phyloP scores from a whole-genome alignment of 202 grass and related monocot genomes.

The Zoysia matrella region DNA sequence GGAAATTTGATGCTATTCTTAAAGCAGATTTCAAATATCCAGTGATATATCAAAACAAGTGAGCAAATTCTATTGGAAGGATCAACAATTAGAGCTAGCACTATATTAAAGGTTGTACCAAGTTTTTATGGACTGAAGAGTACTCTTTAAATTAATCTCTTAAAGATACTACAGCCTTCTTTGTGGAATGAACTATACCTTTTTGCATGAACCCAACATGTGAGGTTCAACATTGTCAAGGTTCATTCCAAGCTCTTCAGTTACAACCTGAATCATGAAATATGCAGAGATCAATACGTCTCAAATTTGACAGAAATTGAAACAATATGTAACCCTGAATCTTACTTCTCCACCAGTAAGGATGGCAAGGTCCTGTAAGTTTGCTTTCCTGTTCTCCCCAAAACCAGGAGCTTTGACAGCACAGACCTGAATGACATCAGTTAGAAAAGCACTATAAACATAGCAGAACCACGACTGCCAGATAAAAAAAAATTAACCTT shows the following conservation, averaged over 20 bases:
- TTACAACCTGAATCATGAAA: constrained; percentile 65
- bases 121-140: not conserved
- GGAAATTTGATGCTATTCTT: not conserved
- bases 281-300: constrained; percentile 5
- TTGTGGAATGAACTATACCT: constrained; percentile 52
- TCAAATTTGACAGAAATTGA: not conserved
- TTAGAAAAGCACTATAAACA: constrained; percentile 21
- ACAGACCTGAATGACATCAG: not conserved
- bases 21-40: not conserved
- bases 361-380: constrained; percentile 87
- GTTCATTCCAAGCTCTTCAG: constrained; percentile 96
- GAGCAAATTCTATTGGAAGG: not conserved
- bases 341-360: constrained; percentile 91
- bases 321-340: not conserved
- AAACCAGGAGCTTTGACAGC: too few species aligned
- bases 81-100: not conserved
- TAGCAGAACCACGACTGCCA: constrained; percentile 5
- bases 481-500: constrained; percentile 1
- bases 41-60: not conserved
- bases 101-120: not conserved
- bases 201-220: constrained; percentile 74
- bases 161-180: constrained; percentile 1
- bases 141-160: not conserved
- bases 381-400: constrained; percentile 9
- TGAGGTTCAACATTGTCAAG: constrained; percentile 81